Evolutionary conservation across 2,329 filamentous ascomycete genomes (phyloP).

Genomic region (Eurotiales sp.): DNA sequence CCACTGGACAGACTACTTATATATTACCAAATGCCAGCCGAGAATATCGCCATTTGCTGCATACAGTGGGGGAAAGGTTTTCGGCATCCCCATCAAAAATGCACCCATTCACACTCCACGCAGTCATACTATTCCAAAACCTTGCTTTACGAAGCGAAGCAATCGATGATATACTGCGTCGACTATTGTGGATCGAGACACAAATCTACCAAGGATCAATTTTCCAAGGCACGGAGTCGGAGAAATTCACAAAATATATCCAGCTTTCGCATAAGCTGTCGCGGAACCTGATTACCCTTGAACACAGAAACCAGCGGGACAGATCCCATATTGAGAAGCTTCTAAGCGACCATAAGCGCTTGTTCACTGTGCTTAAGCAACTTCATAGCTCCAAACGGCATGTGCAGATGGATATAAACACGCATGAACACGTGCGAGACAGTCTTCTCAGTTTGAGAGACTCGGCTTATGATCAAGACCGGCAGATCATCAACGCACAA

Average conservation of each 20-base stretch:
- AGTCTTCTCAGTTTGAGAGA: conserved; percentile 16
- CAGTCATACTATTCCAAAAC: conserved; percentile 16
- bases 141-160: conserved; percentile 16
- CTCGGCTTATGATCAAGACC: conserved; percentile 17
- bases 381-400: background rate
- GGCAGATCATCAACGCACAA: conserved; percentile 17
- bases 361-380: conserved; percentile 11
- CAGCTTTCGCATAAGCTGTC: conserved; percentile 20
- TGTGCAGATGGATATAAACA: background rate
- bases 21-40: conserved; percentile 18
- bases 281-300: conserved; percentile 19
- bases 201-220: conserved; percentile 20
- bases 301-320: conserved; percentile 20
- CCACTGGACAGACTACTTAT: conserved; percentile 18
- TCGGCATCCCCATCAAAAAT: conserved; percentile 1
- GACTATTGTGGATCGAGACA: conserved; percentile 20
- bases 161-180: conserved; percentile 18
- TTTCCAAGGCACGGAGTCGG: conserved; percentile 17
- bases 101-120: conserved; percentile 17
- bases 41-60: conserved; percentile 16
- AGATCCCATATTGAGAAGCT: conserved; percentile 17
- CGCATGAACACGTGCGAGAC: conserved; percentile 17
- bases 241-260: conserved; percentile 19
- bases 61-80: conserved; percentile 13
- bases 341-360: conserved; percentile 15